A percentile compares a stretch with the other conserved stretches of the same genome.
phyloP scores from a whole-genome alignment of 202 grass and related monocot species.

The Panicum hallii region DNA sequence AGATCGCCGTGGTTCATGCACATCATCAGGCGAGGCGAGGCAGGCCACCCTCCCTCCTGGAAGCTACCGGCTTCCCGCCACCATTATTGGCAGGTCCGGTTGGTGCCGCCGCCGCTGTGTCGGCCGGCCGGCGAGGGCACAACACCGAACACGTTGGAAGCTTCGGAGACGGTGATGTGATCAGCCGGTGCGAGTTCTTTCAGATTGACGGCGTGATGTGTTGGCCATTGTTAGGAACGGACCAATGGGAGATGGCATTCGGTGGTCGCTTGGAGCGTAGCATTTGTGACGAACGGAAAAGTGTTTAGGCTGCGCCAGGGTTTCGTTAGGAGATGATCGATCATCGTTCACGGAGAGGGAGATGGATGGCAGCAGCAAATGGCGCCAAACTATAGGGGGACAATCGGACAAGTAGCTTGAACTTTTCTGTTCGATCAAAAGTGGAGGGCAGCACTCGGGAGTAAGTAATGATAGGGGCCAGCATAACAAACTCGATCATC shows the following conservation, averaged over 20 bases:
- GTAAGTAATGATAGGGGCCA: not conserved
- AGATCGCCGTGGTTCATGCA: conserved; percentile 40
- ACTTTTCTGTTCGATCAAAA: not conserved
- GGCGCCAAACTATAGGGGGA: conserved; percentile 4
- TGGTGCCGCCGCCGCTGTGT: conserved; percentile 43
- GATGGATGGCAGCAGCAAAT: not conserved
- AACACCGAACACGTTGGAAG: not conserved
- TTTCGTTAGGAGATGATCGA: not conserved
- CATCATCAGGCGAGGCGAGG: not conserved
- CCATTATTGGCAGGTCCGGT: conserved; percentile 40
- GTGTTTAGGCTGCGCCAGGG: not conserved
- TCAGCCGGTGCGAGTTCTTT: conserved; percentile 5
- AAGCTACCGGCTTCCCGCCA: conserved; percentile 34
- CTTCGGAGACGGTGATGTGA: conserved; percentile 1
- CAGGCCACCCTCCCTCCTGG: conserved; percentile 20
- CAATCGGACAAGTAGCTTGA: not conserved
- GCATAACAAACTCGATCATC: conserved; percentile 37
- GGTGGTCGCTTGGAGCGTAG: conserved; percentile 19
- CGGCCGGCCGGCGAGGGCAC: conserved; percentile 21
- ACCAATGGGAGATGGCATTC: not conserved
- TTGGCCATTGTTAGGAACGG: not conserved
- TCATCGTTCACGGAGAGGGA: not conserved
- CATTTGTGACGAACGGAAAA: conserved; percentile 34
- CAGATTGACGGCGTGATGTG: conserved; percentile 11
- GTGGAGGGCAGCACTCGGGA: not conserved